Conservation (phyloP, 306 rosid species). For the Dicorynia guianensis region DNA sequence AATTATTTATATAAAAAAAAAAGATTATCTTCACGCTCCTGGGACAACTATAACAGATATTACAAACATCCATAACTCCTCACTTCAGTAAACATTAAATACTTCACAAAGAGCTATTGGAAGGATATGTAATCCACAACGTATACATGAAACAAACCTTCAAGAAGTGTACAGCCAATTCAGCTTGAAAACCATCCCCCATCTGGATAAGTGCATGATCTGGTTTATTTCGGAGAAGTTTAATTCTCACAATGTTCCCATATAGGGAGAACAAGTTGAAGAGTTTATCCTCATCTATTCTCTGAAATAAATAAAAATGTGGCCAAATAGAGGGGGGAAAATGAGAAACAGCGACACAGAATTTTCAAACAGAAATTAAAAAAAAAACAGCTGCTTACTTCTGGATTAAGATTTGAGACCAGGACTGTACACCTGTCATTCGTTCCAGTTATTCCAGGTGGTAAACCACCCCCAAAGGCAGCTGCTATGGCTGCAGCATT, state of each 20-base stretch:
- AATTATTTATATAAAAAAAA: background rate
- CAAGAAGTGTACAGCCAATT: constrained; percentile 92
- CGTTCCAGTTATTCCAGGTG: constrained; percentile 96
- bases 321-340: background rate
- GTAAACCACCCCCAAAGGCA: constrained; percentile 96
- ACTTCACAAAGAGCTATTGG: background rate
- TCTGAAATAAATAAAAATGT: constrained; percentile 62
- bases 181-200: constrained; percentile 99
- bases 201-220: constrained; percentile 98
- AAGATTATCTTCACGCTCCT: background rate
- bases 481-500: constrained; percentile 92
- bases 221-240: constrained; percentile 93
- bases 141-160: constrained; percentile 66
- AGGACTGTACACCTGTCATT: constrained; percentile 97
- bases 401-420: constrained; percentile 88
- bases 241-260: constrained; percentile 94
- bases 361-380: constrained; percentile 1
- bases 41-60: background rate
- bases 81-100: constrained; percentile 10
- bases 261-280: constrained; percentile 96
- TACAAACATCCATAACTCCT: constrained; percentile 10
- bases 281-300: constrained; percentile 95
- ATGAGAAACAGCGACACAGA: background rate
- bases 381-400: constrained; percentile 60
- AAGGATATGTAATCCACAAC: constrained; percentile 19